Conservation (phyloP, 495 filamentous ascomycete species). For the Hyaloscypha hepaticicola region DNA sequence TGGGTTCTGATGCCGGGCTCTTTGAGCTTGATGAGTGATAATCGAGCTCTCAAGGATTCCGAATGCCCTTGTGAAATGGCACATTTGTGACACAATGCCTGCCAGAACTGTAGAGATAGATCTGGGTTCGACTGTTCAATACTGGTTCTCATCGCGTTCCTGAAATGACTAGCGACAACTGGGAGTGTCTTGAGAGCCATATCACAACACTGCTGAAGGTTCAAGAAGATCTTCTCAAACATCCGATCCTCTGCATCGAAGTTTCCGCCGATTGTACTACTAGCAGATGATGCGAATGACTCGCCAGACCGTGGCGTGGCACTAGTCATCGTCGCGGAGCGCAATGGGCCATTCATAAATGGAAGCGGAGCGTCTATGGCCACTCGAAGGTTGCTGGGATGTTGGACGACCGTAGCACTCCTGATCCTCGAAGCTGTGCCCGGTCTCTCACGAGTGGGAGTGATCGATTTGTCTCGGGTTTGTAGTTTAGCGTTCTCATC, state of each 20-base stretch:
- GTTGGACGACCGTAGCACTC: conserved; percentile 62
- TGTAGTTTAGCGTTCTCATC: conserved; percentile 41
- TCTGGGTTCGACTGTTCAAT: conserved; percentile 45
- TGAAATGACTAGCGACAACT: conserved; percentile 61
- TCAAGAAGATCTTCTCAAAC: conserved; percentile 78
- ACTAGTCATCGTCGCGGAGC: conserved; percentile 46
- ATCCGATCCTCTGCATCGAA: conserved; percentile 73
- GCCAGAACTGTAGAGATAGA: conserved; percentile 64
- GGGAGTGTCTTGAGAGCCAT: conserved; percentile 66
- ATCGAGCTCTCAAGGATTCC: conserved; percentile 62
- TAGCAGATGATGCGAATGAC: conserved; percentile 64
- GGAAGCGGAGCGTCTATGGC: conserved; percentile 45
- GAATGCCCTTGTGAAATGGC: conserved; percentile 62
- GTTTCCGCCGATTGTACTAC: conserved; percentile 44
- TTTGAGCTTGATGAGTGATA: conserved; percentile 80
- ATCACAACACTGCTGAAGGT: conserved; percentile 65
- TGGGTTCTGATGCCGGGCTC: conserved; percentile 77
- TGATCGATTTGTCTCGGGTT: conserved; percentile 53
- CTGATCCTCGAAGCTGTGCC: conserved; percentile 49
- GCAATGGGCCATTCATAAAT: conserved; percentile 43
- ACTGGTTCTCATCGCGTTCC: conserved; percentile 44
- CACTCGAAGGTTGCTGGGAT: conserved; percentile 54
- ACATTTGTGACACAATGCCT: conserved; percentile 64
- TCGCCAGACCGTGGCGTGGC: conserved; percentile 76
- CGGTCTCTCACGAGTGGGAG: conserved; percentile 59